phyloP scores from a whole-genome alignment of 1,284 basidiomycete genomes.

The Ceratobasidium theobromae region DNA sequence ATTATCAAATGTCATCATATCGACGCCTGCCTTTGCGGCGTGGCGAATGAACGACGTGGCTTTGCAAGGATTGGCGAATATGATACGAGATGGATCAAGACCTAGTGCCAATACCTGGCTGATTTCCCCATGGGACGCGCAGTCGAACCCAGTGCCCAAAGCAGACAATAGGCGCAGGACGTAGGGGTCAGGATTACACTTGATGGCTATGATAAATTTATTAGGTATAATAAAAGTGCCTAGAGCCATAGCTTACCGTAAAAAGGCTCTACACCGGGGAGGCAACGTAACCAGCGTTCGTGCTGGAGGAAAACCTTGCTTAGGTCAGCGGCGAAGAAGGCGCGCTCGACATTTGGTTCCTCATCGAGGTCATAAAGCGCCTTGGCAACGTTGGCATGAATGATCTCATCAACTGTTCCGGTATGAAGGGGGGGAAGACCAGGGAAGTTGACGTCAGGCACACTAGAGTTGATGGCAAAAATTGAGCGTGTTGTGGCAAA shows the following conservation, averaged over 20 bases:
- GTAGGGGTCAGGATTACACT: conserved; percentile 97
- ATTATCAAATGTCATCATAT: conserved; percentile 98
- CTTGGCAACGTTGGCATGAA: conserved; percentile 69
- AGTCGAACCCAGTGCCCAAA: conserved; percentile 93
- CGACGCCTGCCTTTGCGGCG: conserved; percentile 76
- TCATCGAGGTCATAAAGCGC: conserved; percentile 49
- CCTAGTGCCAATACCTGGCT: conserved; percentile 75
- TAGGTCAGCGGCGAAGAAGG: conserved; percentile 96
- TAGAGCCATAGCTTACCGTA: conserved; percentile 80
- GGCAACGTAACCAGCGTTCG: conserved; percentile 75
- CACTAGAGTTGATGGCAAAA: conserved; percentile 46
- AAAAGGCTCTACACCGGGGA: conserved; percentile 89
- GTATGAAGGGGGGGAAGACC: conserved; percentile 63
- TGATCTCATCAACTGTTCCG: conserved; percentile 69
- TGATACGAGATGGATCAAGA: conserved; percentile 76
- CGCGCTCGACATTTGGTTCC: conserved; percentile 79
- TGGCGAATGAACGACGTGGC: conserved; percentile 89
- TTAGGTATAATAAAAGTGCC: conserved; percentile 10
- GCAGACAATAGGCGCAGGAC: conserved; percentile 88
- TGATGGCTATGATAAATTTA: conserved; percentile 63
- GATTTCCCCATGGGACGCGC: conserved; percentile 97
- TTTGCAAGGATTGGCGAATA: conserved; percentile 99
- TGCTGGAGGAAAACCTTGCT: conserved; percentile 87
- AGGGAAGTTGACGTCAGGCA: conserved; percentile 55
- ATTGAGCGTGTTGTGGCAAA: conserved; percentile 41